A percentile compares a stretch with the other conserved stretches of the same genome.
These are phyloP conservation scores for Bauhinia variegata DNA, from an alignment of 306 rosid species.

Conservation along the genomic window DNA sequence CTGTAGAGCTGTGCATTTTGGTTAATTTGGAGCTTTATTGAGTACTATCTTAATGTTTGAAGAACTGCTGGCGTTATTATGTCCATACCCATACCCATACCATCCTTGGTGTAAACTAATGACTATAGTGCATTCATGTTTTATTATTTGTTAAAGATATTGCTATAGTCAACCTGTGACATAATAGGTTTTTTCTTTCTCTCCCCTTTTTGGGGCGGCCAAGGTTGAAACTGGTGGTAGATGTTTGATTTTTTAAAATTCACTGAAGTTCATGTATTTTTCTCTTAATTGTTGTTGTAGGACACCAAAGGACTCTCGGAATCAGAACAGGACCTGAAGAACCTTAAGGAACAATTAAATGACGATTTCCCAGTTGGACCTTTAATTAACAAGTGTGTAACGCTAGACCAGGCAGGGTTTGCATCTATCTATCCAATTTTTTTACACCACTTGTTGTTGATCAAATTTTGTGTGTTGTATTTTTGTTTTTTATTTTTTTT, in stretches of 20 bases:
- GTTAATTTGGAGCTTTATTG: neutral
- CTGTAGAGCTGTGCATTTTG: constrained; percentile 3
- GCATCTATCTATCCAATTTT: constrained; percentile 5
- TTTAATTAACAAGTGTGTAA: constrained; percentile 79
- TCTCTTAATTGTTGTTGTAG: constrained; percentile 51
- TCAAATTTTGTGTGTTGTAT: constrained; percentile 31
- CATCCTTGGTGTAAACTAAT: neutral
- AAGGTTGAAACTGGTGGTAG: constrained; percentile 24
- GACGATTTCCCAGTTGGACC: constrained; percentile 92
- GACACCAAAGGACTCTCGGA: constrained; percentile 75
- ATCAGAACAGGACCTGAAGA: constrained; percentile 75
- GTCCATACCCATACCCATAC: neutral
- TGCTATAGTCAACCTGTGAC: constrained; percentile 1
- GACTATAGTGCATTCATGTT: constrained; percentile 17
- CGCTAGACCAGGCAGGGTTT: constrained; percentile 80
- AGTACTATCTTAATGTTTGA: constrained; percentile 8
- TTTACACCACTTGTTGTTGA: constrained; percentile 13
- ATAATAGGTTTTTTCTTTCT: constrained; percentile 15
- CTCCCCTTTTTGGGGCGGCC: constrained; percentile 17
- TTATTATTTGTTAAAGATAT: constrained; percentile 4
- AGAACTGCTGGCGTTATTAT: constrained; percentile 7
- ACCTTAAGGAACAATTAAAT: constrained; percentile 77
- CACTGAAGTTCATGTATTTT: constrained; percentile 17
- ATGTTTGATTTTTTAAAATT: constrained; percentile 21
- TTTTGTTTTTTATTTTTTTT: too few relatives aligned